Evolutionary conservation across 2,329 filamentous ascomycete genomes (phyloP), one percentile per base, ranked within the genome.

Genomic region (Canariomyces notabilis): DNA sequence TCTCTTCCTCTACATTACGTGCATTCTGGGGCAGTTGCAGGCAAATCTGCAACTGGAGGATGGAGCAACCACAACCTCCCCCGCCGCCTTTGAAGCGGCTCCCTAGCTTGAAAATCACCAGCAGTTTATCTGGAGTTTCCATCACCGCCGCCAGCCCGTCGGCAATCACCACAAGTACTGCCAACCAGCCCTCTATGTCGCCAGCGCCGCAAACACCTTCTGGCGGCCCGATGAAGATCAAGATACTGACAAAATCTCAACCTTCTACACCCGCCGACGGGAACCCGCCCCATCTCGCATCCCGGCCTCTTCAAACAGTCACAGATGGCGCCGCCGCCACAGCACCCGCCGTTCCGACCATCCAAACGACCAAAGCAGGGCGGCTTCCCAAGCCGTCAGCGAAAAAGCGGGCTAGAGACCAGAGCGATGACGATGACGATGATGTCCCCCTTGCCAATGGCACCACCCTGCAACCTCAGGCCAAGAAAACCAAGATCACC

Each of bases 351-450:
- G 49, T 51, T 57, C 41, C 42, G 12, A 55, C 45, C 22, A 40
- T 47, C 3, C 49, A 50, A 32, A 82, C 76, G 60, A 81, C 77
- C 2, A 83, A 84, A 58, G 76, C 79, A 12, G 79, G 78, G 11
- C 67, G 79, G 36, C 70, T 77, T 20, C 68, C 76, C 12, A 83
- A 80, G 54, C 79, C 80, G 5, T 79, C 76, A 7, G 71, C 75
- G 39, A 83, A 81, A 67, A 84, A 85, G 67, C 76, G 79, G 31
- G 65, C 69, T n/a, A 73, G 75, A 51, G 74, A 79, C 36, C 75
- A 79, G 29, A 69, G 68, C 32, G 74, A 76, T 14, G 74, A 75
- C 41, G 75, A 75, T 20, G 64, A 67, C 18, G 68, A 49, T 8
- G 26, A 35, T 19, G 33, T 63, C 31, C 59, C 62, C 33, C 60